Evolutionary conservation across 371 early-diverging fungal species (phyloP).

Genomic region (Sporodiniella umbellata): DNA sequence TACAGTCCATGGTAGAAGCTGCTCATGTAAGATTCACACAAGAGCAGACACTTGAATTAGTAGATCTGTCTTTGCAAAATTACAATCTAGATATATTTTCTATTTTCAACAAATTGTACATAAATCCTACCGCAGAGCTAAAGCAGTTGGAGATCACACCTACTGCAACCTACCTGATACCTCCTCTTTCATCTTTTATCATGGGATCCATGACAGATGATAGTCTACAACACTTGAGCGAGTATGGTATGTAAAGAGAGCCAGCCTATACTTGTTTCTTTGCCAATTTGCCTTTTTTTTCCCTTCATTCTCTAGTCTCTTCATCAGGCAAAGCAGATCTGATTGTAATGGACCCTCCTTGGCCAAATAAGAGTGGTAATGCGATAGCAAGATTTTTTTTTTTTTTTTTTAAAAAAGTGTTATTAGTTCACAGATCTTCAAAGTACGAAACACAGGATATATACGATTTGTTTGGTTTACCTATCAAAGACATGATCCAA

Average conservation of each 20-base stretch:
- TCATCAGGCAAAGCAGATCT: slow-evolving; percentile 48
- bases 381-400: neutral
- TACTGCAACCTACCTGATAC: slow-evolving; percentile 30
- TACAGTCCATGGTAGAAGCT: slow-evolving; percentile 24
- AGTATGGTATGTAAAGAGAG: slow-evolving; percentile 19
- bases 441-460: slow-evolving; percentile 62
- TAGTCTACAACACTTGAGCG: slow-evolving; percentile 23
- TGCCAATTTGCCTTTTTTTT: too few species aligned
- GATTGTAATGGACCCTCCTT: slow-evolving; percentile 78
- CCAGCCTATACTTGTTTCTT: too few species aligned
- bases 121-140: slow-evolving; percentile 8
- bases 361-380: slow-evolving; percentile 66
- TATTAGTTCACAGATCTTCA: slow-evolving; percentile 47
- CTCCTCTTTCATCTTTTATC: slow-evolving; percentile 30
- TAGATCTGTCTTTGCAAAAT: neutral
- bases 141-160: slow-evolving; percentile 14
- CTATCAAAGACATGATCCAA: slow-evolving; percentile 40
- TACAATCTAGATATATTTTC: slow-evolving; percentile 25
- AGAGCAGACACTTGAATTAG: neutral
- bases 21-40: slow-evolving; percentile 11
- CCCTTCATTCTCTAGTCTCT: too few species aligned
- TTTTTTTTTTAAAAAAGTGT: neutral
- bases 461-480: slow-evolving; percentile 65
- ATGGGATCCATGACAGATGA: slow-evolving; percentile 33
- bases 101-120: slow-evolving; percentile 26